Base-by-base conservation (phyloP, 768 basidiomycete genomes). In the Suillus hirtellus region DNA sequence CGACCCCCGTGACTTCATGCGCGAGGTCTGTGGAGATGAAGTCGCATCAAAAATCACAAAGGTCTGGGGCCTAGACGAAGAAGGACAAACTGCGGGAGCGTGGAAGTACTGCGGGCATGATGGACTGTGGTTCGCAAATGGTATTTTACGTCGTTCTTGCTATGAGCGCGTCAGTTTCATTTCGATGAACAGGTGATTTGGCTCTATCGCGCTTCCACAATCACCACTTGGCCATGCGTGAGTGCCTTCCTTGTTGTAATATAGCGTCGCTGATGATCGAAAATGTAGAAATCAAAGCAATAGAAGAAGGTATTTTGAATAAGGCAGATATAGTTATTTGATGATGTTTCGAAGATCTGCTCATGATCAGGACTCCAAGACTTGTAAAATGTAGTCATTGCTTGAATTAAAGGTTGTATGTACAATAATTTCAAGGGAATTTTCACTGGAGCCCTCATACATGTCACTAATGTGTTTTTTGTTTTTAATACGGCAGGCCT, bases 51-150 rank as follows among this genome's bases (percentile, higher is more conserved):
- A 80, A 69, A 76, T 87, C 63, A 77, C 80, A 37, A 74, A 76
- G 14, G 72, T 90, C 17, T 86, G 89, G 90, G 85, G 88, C 17
- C 63, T 89, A 54, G 80, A 87, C 65, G 75, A 79, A 24, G 86
- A 92, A 75, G 86, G 88, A 0, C 88, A 90, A 69, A 69, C 86
- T 31, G 74, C 79, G 1, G 79, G 82, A 2, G 67, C 69, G 24
- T 77, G 73, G 72, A 69, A 70, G 59, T 63, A 73, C 24, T 73
- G 65, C 47, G 75, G 76, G 19, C 70, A 77, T 47, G 73, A 81
- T 1, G 81, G 81, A 24, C 56, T 73, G 35, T 73, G 74, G 72
- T 73, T 75, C 24, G 67, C 66, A 37, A 12, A 72, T 27, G 74
- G 72, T 75, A 38, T 58, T 37, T 27, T 4, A 21, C 15, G 2